Base-by-base conservation (phyloP, 371 early-diverging fungal species). In the Circinella minor region DNA sequence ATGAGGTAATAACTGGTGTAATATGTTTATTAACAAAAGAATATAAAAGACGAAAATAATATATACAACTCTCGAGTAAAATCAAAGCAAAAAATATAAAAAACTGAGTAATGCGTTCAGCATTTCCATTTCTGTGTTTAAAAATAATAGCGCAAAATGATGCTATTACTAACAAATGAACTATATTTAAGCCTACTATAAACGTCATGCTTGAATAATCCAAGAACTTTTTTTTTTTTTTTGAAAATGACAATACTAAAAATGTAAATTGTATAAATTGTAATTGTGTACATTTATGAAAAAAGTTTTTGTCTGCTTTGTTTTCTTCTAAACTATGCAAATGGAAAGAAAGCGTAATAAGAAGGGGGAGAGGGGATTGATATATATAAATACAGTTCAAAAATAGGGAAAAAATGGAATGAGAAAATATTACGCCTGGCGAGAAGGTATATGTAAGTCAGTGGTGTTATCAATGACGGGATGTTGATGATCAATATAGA, bases 391-490 rank as follows among this genome's bases (percentile, higher is more conserved):
- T 27, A 54, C 43, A 11, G 11, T 11, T 43, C 6, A 43, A 43
- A 11, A 43, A 43, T 9, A 43, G 43, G 3, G 43, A 1, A 43
- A 43, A 43, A 43, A 43, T 9, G 43, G 43, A 43, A 43, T 43
- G 43, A 43, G 3, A 43, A 27, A 43, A 43, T 34, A 27, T 57
- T 57, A 57, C 57, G 57, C 11, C 57, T 57, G 54, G 34, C 38
- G 65, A 36, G 43, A 11, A 43, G 54, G 65, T 65, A 51, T 54
- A 54, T 63, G 63, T 46, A 63, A 63, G 46, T 36, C 63, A 47
- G 63, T 11, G 5, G 65, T 48, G 55, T 65, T 36, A 17, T 65
- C 51, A 54, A 49, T 54, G 46, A 48, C 48, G 4, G 65, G 36
- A 54, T 65, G 49, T 47, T 36, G 36, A 54, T 65, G 65, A 20